Evolutionary conservation across 2,329 filamentous ascomycete genomes (phyloP).

Genomic region (Truncatella angustata): DNA sequence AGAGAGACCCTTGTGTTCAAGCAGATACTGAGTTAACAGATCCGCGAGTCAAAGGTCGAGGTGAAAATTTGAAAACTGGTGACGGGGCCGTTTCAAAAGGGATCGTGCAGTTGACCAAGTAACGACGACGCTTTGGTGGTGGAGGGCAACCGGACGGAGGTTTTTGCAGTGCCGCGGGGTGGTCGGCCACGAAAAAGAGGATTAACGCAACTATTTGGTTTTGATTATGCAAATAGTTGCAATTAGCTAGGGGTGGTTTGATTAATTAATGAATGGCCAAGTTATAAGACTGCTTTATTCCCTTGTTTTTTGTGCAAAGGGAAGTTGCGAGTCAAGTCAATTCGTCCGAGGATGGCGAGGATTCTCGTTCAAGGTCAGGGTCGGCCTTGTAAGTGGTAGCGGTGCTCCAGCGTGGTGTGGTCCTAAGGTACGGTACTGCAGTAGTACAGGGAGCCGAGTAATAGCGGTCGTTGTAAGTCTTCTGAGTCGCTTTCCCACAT

Average conservation of each 20-base stretch:
- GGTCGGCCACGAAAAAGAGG: slow-evolving; percentile 5
- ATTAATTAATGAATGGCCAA: neutral
- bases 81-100: neutral
- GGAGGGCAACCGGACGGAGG: slow-evolving; percentile 5
- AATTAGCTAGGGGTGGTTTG: neutral
- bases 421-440: too few relatives aligned
- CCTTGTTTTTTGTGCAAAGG: too few relatives aligned
- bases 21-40: slow-evolving; percentile 16
- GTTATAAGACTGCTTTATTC: neutral
- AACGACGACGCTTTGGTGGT: slow-evolving; percentile 5
- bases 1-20: too few relatives aligned
- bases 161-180: slow-evolving; percentile 5
- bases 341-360: too few relatives aligned
- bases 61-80: slow-evolving; percentile 1
- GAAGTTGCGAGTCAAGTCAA: neutral
- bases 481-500: slow-evolving; percentile 10
- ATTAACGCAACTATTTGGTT: too few relatives aligned
- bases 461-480: neutral
- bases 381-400: too few relatives aligned
- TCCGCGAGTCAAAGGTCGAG: slow-evolving; percentile 8
- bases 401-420: too few relatives aligned
- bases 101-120: slow-evolving; percentile 8
- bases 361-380: too few relatives aligned
- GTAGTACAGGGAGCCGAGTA: neutral
- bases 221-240: neutral